phyloP scores from a whole-genome alignment of 2,329 filamentous ascomycete species.

The Clarireedia hainanense region DNA sequence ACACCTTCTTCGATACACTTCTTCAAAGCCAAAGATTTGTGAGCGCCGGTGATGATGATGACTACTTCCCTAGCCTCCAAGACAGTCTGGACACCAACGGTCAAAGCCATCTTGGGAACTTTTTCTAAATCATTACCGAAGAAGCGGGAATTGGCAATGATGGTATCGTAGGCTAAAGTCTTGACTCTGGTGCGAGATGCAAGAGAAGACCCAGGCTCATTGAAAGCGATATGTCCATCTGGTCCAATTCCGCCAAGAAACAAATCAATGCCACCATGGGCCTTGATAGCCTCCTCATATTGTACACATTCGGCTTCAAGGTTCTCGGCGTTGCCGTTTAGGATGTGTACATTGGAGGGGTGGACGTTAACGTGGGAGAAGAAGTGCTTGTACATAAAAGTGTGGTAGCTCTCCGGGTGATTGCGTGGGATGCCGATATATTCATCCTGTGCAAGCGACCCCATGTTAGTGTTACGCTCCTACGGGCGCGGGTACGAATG shows the following conservation, averaged over 20 bases:
- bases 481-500: background rate
- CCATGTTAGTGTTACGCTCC: background rate
- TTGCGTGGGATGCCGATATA: slow-evolving; percentile 78
- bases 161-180: slow-evolving; percentile 80
- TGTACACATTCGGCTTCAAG: slow-evolving; percentile 68
- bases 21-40: slow-evolving; percentile 73
- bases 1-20: slow-evolving; percentile 74
- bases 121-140: slow-evolving; percentile 66
- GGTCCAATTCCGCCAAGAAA: slow-evolving; percentile 81
- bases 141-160: slow-evolving; percentile 77
- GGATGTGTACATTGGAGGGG: slow-evolving; percentile 75
- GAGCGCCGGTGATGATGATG: slow-evolving; percentile 72
- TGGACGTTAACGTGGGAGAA: slow-evolving; percentile 79
- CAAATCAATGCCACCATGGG: slow-evolving; percentile 71
- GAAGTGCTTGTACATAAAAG: slow-evolving; percentile 90
- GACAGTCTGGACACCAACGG: slow-evolving; percentile 77
- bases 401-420: slow-evolving; percentile 80
- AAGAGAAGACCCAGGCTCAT: slow-evolving; percentile 76
- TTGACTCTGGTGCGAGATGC: slow-evolving; percentile 75
- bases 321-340: slow-evolving; percentile 71
- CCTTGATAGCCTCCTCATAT: slow-evolving; percentile 72
- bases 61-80: slow-evolving; percentile 75
- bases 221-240: slow-evolving; percentile 86
- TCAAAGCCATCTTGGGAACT: slow-evolving; percentile 76
- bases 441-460: slow-evolving; percentile 53